Evolutionary conservation across 176 grass and related monocot genomes (phyloP).

Genomic region (Typha latifolia): DNA sequence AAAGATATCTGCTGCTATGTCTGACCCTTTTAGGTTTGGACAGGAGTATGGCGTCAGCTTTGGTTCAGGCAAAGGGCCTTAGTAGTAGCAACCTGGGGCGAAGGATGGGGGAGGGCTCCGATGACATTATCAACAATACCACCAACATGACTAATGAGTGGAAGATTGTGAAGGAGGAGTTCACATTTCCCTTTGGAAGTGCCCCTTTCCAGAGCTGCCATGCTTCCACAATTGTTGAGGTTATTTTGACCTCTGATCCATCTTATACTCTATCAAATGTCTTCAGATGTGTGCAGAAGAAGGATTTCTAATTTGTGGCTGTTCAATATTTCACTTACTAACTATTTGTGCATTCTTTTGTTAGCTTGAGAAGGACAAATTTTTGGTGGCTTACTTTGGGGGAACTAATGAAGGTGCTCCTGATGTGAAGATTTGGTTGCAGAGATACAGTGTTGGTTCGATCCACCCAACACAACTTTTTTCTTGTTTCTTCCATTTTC

Average conservation of each 20-base stretch:
- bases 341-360: conserved; percentile 14
- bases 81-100: neutral
- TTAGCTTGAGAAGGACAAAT: conserved; percentile 42
- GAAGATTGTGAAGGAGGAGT: conserved; percentile 48
- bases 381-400: conserved; percentile 89
- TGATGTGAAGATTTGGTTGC: conserved; percentile 93
- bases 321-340: neutral
- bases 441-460: conserved; percentile 71
- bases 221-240: conserved; percentile 74
- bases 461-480: conserved; percentile 10
- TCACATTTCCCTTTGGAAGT: conserved; percentile 28
- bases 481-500: neutral
- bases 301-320: neutral
- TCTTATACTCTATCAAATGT: neutral
- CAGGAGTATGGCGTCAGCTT: neutral
- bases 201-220: conserved; percentile 59
- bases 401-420: conserved; percentile 69
- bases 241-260: neutral
- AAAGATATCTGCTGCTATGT: neutral
- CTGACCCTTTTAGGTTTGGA: neutral
- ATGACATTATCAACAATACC: neutral
- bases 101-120: neutral
- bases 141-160: conserved; percentile 10
- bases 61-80: neutral
- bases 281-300: no score